Evolutionary conservation across 2,329 filamentous ascomycete genomes (phyloP).

Genomic region (Pseudocercospora vitis): DNA sequence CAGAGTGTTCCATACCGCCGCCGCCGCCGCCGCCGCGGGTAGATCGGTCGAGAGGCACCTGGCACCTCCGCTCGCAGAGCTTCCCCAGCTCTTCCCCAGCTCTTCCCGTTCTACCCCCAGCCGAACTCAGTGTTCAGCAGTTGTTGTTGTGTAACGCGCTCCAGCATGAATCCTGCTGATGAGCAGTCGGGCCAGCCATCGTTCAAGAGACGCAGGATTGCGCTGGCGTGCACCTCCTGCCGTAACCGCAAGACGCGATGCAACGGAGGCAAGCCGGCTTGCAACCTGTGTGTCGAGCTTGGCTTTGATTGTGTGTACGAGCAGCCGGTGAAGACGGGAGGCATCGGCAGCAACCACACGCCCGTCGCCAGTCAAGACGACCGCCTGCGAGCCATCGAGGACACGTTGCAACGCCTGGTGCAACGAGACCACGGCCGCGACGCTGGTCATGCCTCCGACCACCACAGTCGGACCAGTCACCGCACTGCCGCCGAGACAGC

Average conservation of each 20-base stretch:
- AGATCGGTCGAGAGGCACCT: background rate
- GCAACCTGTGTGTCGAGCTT: constrained; percentile 9
- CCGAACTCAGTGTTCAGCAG: too few relatives aligned
- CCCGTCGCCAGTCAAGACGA: background rate
- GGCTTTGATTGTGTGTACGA: constrained; percentile 12
- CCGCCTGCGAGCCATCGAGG: constrained; percentile 5
- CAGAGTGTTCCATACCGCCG: too few relatives aligned
- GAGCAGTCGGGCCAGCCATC: background rate
- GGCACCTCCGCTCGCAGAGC: background rate
- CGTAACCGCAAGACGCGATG: constrained; percentile 6
- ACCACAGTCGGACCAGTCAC: background rate
- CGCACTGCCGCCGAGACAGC: too few relatives aligned
- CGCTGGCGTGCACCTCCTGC: constrained; percentile 4
- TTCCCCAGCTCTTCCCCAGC: background rate
- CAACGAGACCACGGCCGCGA: background rate
- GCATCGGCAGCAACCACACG: background rate
- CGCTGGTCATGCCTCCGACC: background rate
- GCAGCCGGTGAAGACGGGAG: constrained; percentile 2
- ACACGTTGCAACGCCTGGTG: constrained; percentile 8
- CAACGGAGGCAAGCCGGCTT: constrained; percentile 7
- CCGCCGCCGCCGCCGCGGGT: too few relatives aligned
- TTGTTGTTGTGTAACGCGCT: too few relatives aligned
- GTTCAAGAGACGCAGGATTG: constrained; percentile 6
- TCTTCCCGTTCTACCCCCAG: background rate
- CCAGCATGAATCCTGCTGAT: background rate